Evolutionary conservation across 495 filamentous ascomycete species (phyloP), one percentile per base, ranked within the genome.

Genomic region (Elaphomyces granulatus): DNA sequence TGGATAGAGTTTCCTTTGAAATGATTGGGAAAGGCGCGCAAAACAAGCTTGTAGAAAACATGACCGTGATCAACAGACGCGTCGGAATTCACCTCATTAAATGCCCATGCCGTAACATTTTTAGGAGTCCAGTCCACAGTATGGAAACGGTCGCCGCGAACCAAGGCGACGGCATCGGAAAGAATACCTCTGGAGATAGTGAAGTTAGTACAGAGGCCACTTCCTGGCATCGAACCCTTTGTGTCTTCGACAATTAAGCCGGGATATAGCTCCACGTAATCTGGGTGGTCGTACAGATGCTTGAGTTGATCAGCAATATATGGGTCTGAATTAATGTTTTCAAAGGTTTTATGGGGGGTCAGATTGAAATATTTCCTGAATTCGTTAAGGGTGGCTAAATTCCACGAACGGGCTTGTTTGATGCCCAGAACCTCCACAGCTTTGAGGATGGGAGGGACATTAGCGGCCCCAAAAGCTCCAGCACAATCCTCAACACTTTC

Each of bases 61-160:
- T 72, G 66, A 26, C 77, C 77, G 12, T 72, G 62, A 28, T 77
- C 70, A 6, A 75, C 62, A 3, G 52, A 42, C 3, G 43, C 20
- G 34, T 75, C 67, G n/a, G 56, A 54, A 28, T 64, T 60, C 19
- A 70, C 68, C 39, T 74, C 68, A 9, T 49, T 61, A 50, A 60
- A 70, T 2, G 82, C 85, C 83, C 83, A 94, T 49, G 82, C 87
- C 3, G 87, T 94, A 12, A 93, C 69, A 41, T 76, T 71, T 23
- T 72, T 74, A 0, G 87, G 73, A 21, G 75, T 81, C 54, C 83
- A 87, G 46, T 74, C 70, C 34, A 71, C 61, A 4, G 87, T 92
- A 57, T 90, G 87, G 60, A 88, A 87, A 4, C 87, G 70, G 55
- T 94, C 87, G 14, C 85, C 81, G 23, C 87, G 73, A 28, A 92